Evolutionary conservation across 176 grass and related monocot species (phyloP).

Genomic region (Ensete glaucum): DNA sequence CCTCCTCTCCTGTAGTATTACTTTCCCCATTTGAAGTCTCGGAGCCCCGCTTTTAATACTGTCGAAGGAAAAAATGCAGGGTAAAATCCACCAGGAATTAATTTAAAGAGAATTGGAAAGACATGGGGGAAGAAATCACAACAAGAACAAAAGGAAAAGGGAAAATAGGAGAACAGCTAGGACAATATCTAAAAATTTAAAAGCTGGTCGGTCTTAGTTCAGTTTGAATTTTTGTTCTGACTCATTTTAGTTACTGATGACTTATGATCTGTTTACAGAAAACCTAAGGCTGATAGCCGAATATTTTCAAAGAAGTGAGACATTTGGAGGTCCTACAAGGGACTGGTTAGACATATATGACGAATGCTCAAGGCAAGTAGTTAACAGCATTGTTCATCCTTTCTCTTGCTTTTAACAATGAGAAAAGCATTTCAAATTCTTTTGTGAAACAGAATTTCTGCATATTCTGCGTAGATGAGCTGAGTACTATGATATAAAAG

Average conservation of each 20-base stretch:
- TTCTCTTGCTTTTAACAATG: neutral
- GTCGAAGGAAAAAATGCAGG: too few relatives aligned
- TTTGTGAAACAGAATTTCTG: neutral
- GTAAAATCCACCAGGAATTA: too few relatives aligned
- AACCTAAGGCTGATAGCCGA: conserved; percentile 81
- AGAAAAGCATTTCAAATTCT: neutral
- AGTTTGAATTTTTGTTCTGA: neutral
- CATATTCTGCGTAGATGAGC: too few relatives aligned
- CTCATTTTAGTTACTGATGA: neutral
- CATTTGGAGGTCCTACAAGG: conserved; percentile 71
- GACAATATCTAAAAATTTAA: neutral
- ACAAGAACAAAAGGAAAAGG: neutral
- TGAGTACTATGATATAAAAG: too few relatives aligned
- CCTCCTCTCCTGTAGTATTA: too few relatives aligned
- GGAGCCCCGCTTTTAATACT: too few relatives aligned
- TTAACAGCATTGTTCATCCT: conserved; percentile 8
- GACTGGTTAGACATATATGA: conserved; percentile 97
- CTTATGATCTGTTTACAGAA: conserved; percentile 31
- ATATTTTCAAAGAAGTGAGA: conserved; percentile 93
- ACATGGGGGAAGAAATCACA: too few relatives aligned
- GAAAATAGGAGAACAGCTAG: neutral
- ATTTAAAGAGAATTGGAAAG: too few relatives aligned
- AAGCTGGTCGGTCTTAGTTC: neutral
- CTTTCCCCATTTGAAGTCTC: too few relatives aligned
- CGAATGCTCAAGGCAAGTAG: conserved; percentile 94